Conservation (phyloP, 305 asterid genomes). For the Fraxinus albicans region DNA sequence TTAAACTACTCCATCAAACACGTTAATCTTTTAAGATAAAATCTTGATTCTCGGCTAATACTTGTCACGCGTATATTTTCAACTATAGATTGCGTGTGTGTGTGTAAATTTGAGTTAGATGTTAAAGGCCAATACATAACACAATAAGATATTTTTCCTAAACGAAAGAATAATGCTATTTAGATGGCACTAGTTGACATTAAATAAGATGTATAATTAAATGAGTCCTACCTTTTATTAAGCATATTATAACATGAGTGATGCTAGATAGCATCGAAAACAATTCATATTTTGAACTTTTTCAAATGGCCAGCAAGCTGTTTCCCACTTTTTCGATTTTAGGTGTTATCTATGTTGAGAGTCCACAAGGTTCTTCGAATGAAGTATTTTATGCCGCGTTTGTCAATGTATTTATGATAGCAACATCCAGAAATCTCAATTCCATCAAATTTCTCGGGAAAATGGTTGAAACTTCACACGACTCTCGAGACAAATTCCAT, state of each 20-base stretch:
- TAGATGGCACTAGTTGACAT: too few species aligned
- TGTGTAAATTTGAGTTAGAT: not conserved
- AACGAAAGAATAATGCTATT: too few species aligned
- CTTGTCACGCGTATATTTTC: not conserved
- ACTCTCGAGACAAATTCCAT: not conserved
- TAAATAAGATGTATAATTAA: too few species aligned
- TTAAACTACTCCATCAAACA: not conserved
- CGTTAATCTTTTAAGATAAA: not conserved
- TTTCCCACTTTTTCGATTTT: not conserved
- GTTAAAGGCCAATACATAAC: too few species aligned
- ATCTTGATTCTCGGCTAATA: not conserved
- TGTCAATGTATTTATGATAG: not conserved
- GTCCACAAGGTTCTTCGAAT: not conserved
- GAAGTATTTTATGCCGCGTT: not conserved
- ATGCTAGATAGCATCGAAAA: too few species aligned
- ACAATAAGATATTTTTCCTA: too few species aligned
- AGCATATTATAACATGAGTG: too few species aligned
- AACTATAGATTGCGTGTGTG: not conserved
- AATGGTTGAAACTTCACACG: not conserved
- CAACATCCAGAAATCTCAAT: not conserved
- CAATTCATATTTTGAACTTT: not conserved
- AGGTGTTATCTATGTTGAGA: not conserved
- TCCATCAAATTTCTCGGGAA: not conserved
- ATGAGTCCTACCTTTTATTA: too few species aligned
- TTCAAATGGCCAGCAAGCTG: not conserved